Evolutionary conservation across 2,329 filamentous ascomycete species (phyloP).

Genomic region (Trichoderma oligosporum): DNA sequence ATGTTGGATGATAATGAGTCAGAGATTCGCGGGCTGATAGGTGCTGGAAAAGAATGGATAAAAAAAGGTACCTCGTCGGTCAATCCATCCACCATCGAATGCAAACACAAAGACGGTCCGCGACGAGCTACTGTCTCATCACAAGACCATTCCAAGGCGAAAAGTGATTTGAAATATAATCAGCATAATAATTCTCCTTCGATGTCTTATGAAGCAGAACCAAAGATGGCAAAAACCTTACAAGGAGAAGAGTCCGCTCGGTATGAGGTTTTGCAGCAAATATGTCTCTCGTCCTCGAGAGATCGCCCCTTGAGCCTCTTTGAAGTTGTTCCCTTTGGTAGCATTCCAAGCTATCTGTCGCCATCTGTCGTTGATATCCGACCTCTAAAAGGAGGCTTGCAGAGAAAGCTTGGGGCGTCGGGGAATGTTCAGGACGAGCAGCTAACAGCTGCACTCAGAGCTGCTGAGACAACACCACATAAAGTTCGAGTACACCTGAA

Average conservation of each 20-base stretch:
- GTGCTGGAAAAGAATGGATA: neutral
- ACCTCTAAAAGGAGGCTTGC: neutral
- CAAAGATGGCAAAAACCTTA: neutral
- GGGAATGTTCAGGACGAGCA: slow-evolving; percentile 17
- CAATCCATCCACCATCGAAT: neutral
- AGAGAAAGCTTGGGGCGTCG: neutral
- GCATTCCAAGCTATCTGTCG: neutral
- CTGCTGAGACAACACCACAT: slow-evolving; percentile 14
- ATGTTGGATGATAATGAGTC: neutral
- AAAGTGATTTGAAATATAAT: neutral
- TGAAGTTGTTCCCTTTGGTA: slow-evolving; percentile 5
- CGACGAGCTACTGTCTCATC: neutral
- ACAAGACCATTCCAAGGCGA: neutral
- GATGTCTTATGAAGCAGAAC: neutral
- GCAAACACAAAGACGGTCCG: neutral
- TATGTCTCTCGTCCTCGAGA: neutral
- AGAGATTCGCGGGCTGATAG: neutral
- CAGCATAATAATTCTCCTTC: neutral
- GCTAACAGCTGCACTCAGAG: slow-evolving; percentile 16
- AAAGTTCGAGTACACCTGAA: neutral
- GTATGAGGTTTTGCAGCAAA: slow-evolving; percentile 10
- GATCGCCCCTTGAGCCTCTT: slow-evolving; percentile 11
- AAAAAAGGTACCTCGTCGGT: neutral
- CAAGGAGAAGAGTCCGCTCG: neutral
- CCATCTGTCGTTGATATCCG: slow-evolving; percentile 9